phyloP scores from a whole-genome alignment of 352 stramenopile species.

The Phytophthora agathidicida region DNA sequence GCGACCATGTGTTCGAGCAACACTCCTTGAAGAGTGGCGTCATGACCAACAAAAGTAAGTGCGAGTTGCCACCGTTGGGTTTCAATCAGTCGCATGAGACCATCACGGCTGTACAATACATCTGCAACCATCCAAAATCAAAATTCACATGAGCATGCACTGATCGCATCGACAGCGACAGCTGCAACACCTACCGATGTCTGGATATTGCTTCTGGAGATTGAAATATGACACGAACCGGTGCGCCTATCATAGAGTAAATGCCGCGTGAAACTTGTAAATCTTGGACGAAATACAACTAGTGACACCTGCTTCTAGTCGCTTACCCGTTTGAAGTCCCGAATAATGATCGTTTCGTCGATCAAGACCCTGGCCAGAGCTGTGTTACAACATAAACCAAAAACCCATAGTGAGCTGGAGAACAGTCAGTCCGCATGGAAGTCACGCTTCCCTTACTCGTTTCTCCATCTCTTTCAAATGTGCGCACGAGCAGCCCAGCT shows the following conservation, averaged over 20 bases:
- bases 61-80: conserved; percentile 68
- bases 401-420: neutral
- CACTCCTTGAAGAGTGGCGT: conserved; percentile 50
- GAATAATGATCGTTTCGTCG: conserved; percentile 52
- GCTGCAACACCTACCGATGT: conserved; percentile 43
- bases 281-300: too few species aligned
- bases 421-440: too few species aligned
- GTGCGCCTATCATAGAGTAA: conserved; percentile 53
- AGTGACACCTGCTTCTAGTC: too few species aligned
- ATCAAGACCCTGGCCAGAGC: conserved; percentile 51
- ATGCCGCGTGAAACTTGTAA: neutral
- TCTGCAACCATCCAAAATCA: conserved; percentile 21
- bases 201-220: conserved; percentile 57
- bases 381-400: conserved; percentile 3
- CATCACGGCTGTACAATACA: conserved; percentile 66
- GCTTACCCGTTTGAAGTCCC: conserved; percentile 66
- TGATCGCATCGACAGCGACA: neutral
- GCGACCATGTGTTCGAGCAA: conserved; percentile 54
- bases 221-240: conserved; percentile 57
- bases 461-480: conserved; percentile 32
- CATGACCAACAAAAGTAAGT: conserved; percentile 64
- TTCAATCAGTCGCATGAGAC: conserved; percentile 62
- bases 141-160: neutral
- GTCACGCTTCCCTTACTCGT: neutral
- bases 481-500: conserved; percentile 54